Conservation (phyloP, 805 yeast genomes). For the Yarrowia sp. region DNA sequence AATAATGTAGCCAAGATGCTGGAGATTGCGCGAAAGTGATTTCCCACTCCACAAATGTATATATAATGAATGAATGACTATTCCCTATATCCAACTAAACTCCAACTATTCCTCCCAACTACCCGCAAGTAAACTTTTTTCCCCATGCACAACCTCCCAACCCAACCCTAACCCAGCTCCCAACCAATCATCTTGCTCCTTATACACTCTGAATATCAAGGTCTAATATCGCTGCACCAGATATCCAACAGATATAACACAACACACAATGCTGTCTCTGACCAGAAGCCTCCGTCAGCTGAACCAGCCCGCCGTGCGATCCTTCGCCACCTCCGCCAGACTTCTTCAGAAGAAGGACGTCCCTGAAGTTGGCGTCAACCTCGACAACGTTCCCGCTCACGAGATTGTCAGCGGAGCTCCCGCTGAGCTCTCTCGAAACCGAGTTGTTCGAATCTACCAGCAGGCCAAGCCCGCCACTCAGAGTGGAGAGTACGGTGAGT, state of each 20-base stretch:
- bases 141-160: not conserved
- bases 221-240: slow-evolving; percentile 1
- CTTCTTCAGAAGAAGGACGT: slow-evolving; percentile 25
- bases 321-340: slow-evolving; percentile 25
- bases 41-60: not conserved
- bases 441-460: slow-evolving; percentile 74
- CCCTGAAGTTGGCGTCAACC: slow-evolving; percentile 20
- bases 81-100: not conserved
- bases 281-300: slow-evolving; percentile 25
- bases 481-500: slow-evolving; percentile 49
- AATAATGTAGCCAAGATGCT: slow-evolving; percentile 51
- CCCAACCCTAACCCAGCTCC: slow-evolving; percentile 12
- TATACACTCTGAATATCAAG: slow-evolving; percentile 2
- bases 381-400: slow-evolving; percentile 33
- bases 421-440: slow-evolving; percentile 52
- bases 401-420: slow-evolving; percentile 80
- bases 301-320: slow-evolving; percentile 27
- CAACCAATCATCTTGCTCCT: slow-evolving; percentile 20
- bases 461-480: slow-evolving; percentile 82
- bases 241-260: slow-evolving; percentile 17
- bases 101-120: not conserved
- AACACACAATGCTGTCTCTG: slow-evolving; percentile 26
- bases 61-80: not conserved
- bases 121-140: not conserved
- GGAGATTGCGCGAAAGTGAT: slow-evolving; percentile 2